Base-by-base conservation (phyloP, 164 flowering plant genomes). In the Aristolochia fimbriata region DNA sequence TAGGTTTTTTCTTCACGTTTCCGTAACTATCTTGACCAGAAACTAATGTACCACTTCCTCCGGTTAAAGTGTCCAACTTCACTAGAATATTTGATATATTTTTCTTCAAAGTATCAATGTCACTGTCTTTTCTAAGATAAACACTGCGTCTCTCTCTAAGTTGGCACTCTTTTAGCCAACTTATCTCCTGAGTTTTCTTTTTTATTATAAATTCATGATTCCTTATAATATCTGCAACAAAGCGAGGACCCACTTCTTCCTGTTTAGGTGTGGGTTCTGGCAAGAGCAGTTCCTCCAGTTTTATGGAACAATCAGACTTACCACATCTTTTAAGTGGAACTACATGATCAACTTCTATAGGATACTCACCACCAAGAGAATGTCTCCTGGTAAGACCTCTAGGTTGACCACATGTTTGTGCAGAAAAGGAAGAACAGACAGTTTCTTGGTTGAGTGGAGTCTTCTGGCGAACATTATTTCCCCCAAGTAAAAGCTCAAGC, bases 171-270 rank as follows among this genome's bases (percentile, higher is more conserved):
- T 71, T 77, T 31, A 66, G 15, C 70, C 70, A 54, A 52, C 70
- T 70, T 61, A 68, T 59, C 72, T 79, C 84, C 57, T 73, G 76
- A n/a, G 62, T 70, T 59, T 77, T 85, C 65, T 61, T 62, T 47
- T 68, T 57, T 53, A 87, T 84, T 2, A 81, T 65, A 20, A 77
- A 76, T 62, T 83, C 90, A 30, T 80, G 86, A 62, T 66, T 78
- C 68, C 73, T 71, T 60, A 77, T 75, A 77, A 83, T 67, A 58
- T 74, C 71, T 3, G 83, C 79, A 49, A 82, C 85, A 59, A 27
- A 55, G 51, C 66, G 70, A 41, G 70, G 71, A 17, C 60, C 74
- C 23, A 48, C 52, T 30, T 15, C 8, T 9, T 65, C 67, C 57
- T 70, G 69, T 37, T 61, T 70, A n/a, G n/a, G 17, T 0, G 15